Conservation (phyloP, 441 rosid species). For the Euphorbia schlechtendalii region DNA sequence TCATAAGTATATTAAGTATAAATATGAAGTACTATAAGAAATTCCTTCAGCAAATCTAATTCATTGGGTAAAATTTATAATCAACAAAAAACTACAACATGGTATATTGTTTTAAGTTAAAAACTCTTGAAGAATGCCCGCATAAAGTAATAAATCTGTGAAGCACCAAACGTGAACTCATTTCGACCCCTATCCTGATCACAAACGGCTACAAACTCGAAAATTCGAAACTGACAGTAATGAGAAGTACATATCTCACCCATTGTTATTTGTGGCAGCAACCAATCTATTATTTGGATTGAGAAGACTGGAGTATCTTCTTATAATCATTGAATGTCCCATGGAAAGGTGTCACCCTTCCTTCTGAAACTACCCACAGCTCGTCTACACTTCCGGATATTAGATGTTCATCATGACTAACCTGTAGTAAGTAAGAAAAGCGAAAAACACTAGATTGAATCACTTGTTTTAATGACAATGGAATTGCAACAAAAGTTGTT, state of each 20-base stretch:
- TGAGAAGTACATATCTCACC: not conserved
- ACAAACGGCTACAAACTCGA: not conserved
- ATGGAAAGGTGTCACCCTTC: conserved; percentile 64
- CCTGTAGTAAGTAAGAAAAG: conserved; percentile 39
- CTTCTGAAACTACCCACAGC: conserved; percentile 82
- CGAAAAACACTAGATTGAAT: not conserved
- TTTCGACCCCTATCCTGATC: not conserved
- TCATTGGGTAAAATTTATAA: not conserved
- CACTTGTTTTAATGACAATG: not conserved
- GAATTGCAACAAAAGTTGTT: not conserved
- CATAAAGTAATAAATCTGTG: not conserved
- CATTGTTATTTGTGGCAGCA: not conserved
- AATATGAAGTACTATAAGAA: not conserved
- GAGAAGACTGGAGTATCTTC: conserved; percentile 64
- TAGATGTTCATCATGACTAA: conserved; percentile 92
- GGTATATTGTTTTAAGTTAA: not conserved
- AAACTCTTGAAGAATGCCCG: not conserved
- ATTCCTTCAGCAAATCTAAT: not conserved
- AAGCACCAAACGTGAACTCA: not conserved
- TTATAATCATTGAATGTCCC: conserved; percentile 91
- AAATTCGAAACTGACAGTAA: not conserved
- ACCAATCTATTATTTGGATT: conserved; percentile 1
- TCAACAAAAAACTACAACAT: not conserved
- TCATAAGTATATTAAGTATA: no score
- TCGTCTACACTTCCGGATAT: conserved; percentile 97